phyloP scores from a whole-genome alignment of 768 basidiomycete species.

The Suillus bovinus region DNA sequence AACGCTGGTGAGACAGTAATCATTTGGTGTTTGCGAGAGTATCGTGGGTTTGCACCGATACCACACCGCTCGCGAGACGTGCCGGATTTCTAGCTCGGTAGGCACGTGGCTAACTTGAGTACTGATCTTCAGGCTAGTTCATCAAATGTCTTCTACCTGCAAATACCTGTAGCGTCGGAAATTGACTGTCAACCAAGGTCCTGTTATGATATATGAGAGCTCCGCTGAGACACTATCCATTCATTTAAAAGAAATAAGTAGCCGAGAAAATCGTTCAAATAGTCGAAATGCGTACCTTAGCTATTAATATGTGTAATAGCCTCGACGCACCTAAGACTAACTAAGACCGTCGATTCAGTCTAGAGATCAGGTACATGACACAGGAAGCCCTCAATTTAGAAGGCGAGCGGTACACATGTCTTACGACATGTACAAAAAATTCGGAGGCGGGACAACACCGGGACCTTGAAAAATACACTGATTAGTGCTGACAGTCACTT shows the following conservation, averaged over 20 bases:
- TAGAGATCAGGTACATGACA: background rate
- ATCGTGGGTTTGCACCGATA: background rate
- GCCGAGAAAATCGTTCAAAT: background rate
- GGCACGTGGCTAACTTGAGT: background rate
- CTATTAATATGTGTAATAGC: background rate
- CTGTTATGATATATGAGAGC: background rate
- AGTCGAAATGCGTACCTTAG: background rate
- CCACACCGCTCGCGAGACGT: background rate
- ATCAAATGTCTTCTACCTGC: background rate
- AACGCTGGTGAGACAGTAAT: background rate
- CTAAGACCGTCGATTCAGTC: background rate
- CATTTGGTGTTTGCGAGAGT: background rate
- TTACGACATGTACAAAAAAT: background rate
- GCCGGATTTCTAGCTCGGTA: background rate
- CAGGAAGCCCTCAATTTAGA: background rate
- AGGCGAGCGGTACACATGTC: background rate
- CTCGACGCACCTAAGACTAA: constrained; percentile 1
- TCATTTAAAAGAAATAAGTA: background rate
- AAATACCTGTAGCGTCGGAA: constrained; percentile 1
- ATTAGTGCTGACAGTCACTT: background rate
- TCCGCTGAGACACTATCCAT: background rate
- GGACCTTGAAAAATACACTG: background rate
- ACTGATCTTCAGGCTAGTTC: background rate
- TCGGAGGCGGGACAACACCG: background rate
- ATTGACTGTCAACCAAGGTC: background rate